Evolutionary conservation across 139 green algal species (phyloP).

Genomic region (Chlorella sorokiniana): DNA sequence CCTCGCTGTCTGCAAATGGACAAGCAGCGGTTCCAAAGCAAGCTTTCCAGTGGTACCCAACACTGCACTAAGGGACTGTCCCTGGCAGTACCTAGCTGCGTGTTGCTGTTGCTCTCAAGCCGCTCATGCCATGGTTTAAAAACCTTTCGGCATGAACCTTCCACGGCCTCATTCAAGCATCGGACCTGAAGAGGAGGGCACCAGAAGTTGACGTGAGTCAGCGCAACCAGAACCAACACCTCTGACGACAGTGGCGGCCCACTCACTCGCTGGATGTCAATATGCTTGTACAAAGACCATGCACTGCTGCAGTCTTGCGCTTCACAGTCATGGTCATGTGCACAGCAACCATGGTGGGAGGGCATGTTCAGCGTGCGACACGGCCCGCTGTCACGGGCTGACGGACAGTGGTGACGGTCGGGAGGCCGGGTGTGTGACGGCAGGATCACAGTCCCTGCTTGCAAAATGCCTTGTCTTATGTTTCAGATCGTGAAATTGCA

Average conservation of each 20-base stretch:
- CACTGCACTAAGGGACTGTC: neutral
- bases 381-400: too few species aligned
- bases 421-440: too few species aligned
- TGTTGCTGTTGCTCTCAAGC: conserved; percentile 38
- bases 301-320: conserved; percentile 74
- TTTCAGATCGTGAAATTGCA: too few species aligned
- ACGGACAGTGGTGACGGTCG: too few species aligned
- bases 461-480: too few species aligned
- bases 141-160: conserved; percentile 60
- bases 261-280: conserved; percentile 67
- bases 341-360: conserved; percentile 63
- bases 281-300: conserved; percentile 85
- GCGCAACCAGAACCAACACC: neutral
- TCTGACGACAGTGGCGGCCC: neutral
- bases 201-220: neutral
- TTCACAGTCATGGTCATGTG: conserved; percentile 90
- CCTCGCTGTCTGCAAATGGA: conserved; percentile 59
- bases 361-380: too few species aligned
- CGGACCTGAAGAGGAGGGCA: conserved; percentile 54
- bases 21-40: neutral
- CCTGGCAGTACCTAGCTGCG: conserved; percentile 2
- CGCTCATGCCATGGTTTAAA: conserved; percentile 77
- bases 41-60: neutral
- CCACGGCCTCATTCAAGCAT: conserved; percentile 79
- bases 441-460: too few species aligned